Evolutionary conservation across 176 grass and related monocot species (phyloP).

Genomic region (Oryza glumipatula): DNA sequence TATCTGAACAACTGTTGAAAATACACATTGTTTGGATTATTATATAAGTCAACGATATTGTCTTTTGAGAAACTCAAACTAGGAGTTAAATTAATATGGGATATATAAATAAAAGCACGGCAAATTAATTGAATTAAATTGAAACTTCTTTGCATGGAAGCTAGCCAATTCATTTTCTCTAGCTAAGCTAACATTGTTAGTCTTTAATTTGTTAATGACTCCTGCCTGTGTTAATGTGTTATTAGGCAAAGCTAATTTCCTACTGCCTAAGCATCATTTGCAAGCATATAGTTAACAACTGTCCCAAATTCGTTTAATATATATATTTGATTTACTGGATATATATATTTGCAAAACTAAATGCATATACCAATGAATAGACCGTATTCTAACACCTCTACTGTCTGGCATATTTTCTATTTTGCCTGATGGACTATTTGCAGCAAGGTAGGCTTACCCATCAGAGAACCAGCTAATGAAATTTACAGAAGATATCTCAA

Average conservation of each 20-base stretch:
- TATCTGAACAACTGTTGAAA: constrained; percentile 22
- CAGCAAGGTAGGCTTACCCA: constrained; percentile 47
- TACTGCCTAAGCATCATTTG: not conserved
- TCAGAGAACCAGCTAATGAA: constrained; percentile 38
- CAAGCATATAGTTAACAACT: not conserved
- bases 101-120: not conserved
- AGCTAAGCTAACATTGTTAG: not conserved
- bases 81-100: not conserved
- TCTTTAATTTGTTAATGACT: not conserved
- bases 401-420: not conserved
- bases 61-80: not conserved
- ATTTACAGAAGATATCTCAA: constrained; percentile 36
- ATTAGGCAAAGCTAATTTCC: not conserved
- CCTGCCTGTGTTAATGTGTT: not conserved
- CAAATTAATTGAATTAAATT: not conserved
- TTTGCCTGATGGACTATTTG: not conserved
- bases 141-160: not conserved
- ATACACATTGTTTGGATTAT: constrained; percentile 27
- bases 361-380: not conserved
- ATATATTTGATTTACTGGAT: not conserved
- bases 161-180: not conserved
- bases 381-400: not conserved
- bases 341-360: not conserved
- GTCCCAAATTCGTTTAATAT: not conserved
- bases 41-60: not conserved